Base-by-base conservation (phyloP, 352 stramenopile genomes). In the Pythium aphanidermatum region DNA sequence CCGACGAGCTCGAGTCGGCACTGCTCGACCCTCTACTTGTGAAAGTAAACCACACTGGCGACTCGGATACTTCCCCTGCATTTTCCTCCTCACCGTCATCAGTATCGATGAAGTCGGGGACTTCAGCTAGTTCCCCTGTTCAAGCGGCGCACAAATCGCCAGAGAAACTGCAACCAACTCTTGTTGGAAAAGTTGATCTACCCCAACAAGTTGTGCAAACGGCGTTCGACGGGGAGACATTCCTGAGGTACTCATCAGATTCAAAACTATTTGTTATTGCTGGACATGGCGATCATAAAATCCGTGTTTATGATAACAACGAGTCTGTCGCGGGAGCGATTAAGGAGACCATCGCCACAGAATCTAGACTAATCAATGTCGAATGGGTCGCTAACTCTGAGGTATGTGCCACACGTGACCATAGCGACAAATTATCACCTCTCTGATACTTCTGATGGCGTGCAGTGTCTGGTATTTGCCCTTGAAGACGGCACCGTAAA, bases 401-500 rank as follows among this genome's bases (percentile, higher is more conserved):
- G 51, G 51, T 59, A 25, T 8, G 26, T 37, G 28, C 40, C 8
- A 16, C n/a, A n/a, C n/a, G n/a, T n/a, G n/a, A n/a, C n/a, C n/a
- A n/a, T n/a, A n/a, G n/a, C n/a, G n/a, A n/a, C n/a, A n/a, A n/a
- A n/a, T n/a, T n/a, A n/a, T n/a, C n/a, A n/a, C n/a, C n/a, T n/a
- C n/a, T n/a, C n/a, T n/a, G n/a, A n/a, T n/a, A n/a, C n/a, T n/a
- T n/a, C n/a, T n/a, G n/a, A n/a, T n/a, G n/a, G n/a, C n/a, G n/a
- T n/a, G n/a, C 29, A 61, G 45, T 43, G 21, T 19, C 28, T 62
- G 2, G 24, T 62, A 5, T 56, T 53, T 13, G 54, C 54, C 21
- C 33, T 62, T 0, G 25, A 56, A 37, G 54, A 62, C 19, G 46
- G 54, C 8, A 48, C 54, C 3, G 37, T 62, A 32, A 51, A 46